phyloP scores from a whole-genome alignment of 768 basidiomycete species.

The Leccinellum albellum region DNA sequence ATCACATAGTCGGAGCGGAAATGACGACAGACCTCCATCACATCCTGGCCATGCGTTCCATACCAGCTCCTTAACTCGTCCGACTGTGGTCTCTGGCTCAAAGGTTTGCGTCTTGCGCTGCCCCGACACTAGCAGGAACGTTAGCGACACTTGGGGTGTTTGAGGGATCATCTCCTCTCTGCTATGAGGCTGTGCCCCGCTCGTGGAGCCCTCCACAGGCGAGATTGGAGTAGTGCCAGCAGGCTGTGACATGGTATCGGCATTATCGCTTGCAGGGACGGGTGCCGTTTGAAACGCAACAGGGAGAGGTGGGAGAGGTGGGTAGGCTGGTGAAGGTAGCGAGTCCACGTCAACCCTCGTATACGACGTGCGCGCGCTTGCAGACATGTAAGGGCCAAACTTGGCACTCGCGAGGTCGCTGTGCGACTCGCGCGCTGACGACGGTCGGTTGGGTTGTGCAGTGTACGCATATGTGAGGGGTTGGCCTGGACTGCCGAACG shows the following conservation, averaged over 20 bases:
- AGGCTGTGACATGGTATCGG: background rate
- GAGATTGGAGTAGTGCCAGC: conserved; percentile 2
- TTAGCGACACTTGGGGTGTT: conserved; percentile 60
- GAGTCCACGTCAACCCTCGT: conserved; percentile 46
- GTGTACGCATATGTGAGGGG: conserved; percentile 8
- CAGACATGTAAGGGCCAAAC: conserved; percentile 30
- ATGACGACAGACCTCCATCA: conserved; percentile 40
- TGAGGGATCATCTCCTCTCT: conserved; percentile 42
- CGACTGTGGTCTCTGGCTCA: conserved; percentile 69
- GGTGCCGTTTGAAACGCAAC: conserved; percentile 4
- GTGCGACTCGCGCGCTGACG: conserved; percentile 12
- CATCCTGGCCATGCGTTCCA: conserved; percentile 75
- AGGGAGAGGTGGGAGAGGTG: conserved; percentile 23
- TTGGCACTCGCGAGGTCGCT: conserved; percentile 1
- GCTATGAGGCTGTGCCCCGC: conserved; percentile 1
- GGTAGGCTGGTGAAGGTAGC: conserved; percentile 16
- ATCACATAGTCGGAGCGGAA: conserved; percentile 8
- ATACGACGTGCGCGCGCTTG: conserved; percentile 51
- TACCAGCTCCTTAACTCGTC: conserved; percentile 76
- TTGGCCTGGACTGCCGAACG: conserved; percentile 7
- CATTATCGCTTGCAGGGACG: background rate
- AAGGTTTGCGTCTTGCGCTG: conserved; percentile 67
- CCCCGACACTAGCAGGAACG: conserved; percentile 72
- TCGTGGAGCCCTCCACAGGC: background rate
- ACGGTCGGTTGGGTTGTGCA: conserved; percentile 16